Evolutionary conservation across 2,329 filamentous ascomycete species (phyloP), one percentile per base, ranked within the genome.

Genomic region (Pseudocercospora fuligena): DNA sequence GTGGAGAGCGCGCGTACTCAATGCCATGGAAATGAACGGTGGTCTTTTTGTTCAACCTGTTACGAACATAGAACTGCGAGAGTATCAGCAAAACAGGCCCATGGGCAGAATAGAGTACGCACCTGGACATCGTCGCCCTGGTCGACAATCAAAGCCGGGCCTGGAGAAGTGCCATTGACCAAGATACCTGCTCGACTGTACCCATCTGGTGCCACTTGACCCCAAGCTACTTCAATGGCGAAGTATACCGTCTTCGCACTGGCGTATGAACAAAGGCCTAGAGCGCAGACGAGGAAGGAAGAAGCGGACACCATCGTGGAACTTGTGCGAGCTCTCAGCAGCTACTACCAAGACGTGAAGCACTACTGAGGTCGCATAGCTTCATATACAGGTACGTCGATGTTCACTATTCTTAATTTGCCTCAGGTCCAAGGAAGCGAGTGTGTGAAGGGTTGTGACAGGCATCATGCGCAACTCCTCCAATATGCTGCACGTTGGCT

Each of bases 21-120:
- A 72, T 70, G 40, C 70, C 70, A 51, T 72, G 70, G 27, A 67
- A 72, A 43, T 71, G 70, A 19, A 72, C 51, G 7, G 66, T 68
- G 14, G 69, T 67, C n/a, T 67, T 54, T 43, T 56, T 21, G 23
- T 62, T 61, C 23, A 70, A 23, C 12, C 60, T 36, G 29, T 70
- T 70, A 27, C 58, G 49, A 8, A 71, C 65, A 31, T 61, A 66
- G 62, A 69, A 69, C 66, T 69, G 40, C 12, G 43, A 25, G 19
- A 23, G 12, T 2, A 16, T 64, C 5, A 67, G 65, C 29, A 40
- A 16, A 14, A 23, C 6, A 31, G 40, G n/a, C 19, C 5, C 40
- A 29, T 5, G 14, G n/a, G 40, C 5, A 19, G 43, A 11, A 16
- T 7, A n/a, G 16, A 11, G 16, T n/a, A 27, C 61, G 29, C 49